Evolutionary conservation across 2,329 filamentous ascomycete species (phyloP), one percentile per base, ranked within the genome.

Genomic region (Cyclaneusma minus): DNA sequence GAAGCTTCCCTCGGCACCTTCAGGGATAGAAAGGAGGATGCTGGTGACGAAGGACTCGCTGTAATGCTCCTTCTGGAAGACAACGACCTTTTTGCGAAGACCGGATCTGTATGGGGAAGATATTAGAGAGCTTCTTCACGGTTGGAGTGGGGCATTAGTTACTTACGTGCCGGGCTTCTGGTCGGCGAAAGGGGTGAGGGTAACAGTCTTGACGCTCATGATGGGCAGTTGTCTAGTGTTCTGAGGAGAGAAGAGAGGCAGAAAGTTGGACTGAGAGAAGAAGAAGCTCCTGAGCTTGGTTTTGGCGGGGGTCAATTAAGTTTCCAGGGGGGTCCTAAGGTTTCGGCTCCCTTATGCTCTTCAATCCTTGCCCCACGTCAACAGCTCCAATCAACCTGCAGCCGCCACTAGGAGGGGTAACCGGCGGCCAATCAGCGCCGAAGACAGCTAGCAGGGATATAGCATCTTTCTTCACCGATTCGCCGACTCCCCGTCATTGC

Each of bases 101-200:
- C 89, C 89, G 41, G 89, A 98, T 42, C 87, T 95, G 47, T 31
- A 35, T 28, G 32, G 23, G 24, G 21, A 17, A 28, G 19, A 28
- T 30, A 26, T 34, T 35, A 32, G 33, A 21, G 29, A 37, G 38
- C 32, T 35, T 27, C 25, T 43, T 39, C 40, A 30, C 25, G 31
- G 35, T 32, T 32, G 42, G 37, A 35, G 35, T 39, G 37, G 35
- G 35, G 35, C 35, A 37, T 39, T 41, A n/a, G n/a, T n/a, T n/a
- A 84, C 87, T 58, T 73, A 94, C 87, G 87, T 95, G 69, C 87
- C 87, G 38, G 87, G 84, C 68, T 98, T 98, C 69, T 98, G 89
- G 68, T 95, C 89, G 38, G 77, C 67, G 57, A 89, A 94, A 33
- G 85, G 71, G 54, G 72, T 73, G 54, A 93, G 72, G 42, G 78